These are phyloP conservation scores for Tylopilus plumbeoviolaceoides DNA, from an alignment of 768 basidiomycete species.

Conservation along the genomic window DNA sequence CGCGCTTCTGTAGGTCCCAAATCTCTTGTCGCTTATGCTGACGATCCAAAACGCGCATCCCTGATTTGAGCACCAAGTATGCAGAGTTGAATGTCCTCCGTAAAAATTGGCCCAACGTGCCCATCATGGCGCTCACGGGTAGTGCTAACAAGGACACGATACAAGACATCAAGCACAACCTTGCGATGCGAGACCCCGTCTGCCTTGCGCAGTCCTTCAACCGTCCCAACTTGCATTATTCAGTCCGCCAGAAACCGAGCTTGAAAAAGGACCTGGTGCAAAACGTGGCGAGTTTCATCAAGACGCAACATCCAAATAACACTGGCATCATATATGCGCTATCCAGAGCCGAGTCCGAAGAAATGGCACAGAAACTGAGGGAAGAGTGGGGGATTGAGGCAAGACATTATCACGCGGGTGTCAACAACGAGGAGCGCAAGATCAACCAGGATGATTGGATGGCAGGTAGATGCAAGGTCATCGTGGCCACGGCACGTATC, in stretches of 20 bases:
- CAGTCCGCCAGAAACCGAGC: constrained; percentile 48
- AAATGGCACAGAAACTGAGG: constrained; percentile 65
- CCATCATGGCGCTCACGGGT: constrained; percentile 95
- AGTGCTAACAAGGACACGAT: constrained; percentile 81
- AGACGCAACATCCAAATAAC: constrained; percentile 47
- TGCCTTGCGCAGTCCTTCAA: constrained; percentile 83
- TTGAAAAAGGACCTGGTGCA: constrained; percentile 41
- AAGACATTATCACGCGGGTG: constrained; percentile 81
- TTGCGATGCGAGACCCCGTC: constrained; percentile 57
- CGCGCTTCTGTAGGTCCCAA: constrained; percentile 64
- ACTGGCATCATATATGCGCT: constrained; percentile 87
- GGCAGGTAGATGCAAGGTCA: constrained; percentile 63
- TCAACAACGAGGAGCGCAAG: constrained; percentile 60
- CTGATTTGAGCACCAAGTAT: constrained; percentile 47
- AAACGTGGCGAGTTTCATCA: constrained; percentile 70
- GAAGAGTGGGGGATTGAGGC: constrained; percentile 57
- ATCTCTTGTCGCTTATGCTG: constrained; percentile 1
- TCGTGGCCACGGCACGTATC: constrained; percentile 82
- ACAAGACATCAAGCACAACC: constrained; percentile 70
- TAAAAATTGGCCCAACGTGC: constrained; percentile 68
- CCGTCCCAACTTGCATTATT: constrained; percentile 84
- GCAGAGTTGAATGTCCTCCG: constrained; percentile 64
- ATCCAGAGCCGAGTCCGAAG: constrained; percentile 71
- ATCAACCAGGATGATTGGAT: constrained; percentile 71
- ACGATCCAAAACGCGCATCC: background rate